Conservation (phyloP, 2,329 filamentous ascomycete species). For the Didymella lethalis region DNA sequence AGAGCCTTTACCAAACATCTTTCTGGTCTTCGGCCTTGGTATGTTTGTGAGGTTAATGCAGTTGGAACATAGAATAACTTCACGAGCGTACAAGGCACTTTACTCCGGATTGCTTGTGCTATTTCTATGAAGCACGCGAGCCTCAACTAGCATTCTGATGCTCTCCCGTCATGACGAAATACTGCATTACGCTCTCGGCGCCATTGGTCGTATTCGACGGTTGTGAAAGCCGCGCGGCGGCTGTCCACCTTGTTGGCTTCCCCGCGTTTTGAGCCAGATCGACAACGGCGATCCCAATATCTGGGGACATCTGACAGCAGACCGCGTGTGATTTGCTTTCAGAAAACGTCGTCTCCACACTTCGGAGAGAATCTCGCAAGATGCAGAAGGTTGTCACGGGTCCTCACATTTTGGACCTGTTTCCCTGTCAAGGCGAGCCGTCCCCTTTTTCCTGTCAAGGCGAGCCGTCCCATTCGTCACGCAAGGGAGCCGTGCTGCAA, state of each 20-base stretch:
- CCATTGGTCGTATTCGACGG: constrained; percentile 15
- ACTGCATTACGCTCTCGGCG: constrained; percentile 4
- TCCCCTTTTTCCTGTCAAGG: neutral
- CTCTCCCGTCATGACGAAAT: constrained; percentile 21
- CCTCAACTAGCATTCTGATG: neutral
- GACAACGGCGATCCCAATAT: constrained; percentile 13
- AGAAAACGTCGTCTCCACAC: neutral
- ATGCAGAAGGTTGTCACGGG: neutral
- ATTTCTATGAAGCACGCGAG: constrained; percentile 10
- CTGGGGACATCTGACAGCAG: constrained; percentile 7
- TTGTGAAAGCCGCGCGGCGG: constrained; percentile 13
- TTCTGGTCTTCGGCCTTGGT: neutral
- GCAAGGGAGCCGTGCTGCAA: constrained; percentile 7
- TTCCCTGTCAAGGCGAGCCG: neutral
- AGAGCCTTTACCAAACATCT: constrained; percentile 24
- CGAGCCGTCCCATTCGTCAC: neutral
- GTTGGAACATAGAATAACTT: neutral
- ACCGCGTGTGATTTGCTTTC: constrained; percentile 7
- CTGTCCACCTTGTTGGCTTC: constrained; percentile 10
- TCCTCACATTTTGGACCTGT: neutral
- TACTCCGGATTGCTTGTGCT: neutral
- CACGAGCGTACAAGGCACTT: neutral
- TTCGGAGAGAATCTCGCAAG: constrained; percentile 19
- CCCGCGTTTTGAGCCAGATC: constrained; percentile 18
- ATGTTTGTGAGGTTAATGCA: neutral